A percentile compares a stretch with the other conserved stretches of the same genome.
Evolutionary conservation across 768 basidiomycete genomes (phyloP).

Genomic region (Hortiboletus campestris): DNA sequence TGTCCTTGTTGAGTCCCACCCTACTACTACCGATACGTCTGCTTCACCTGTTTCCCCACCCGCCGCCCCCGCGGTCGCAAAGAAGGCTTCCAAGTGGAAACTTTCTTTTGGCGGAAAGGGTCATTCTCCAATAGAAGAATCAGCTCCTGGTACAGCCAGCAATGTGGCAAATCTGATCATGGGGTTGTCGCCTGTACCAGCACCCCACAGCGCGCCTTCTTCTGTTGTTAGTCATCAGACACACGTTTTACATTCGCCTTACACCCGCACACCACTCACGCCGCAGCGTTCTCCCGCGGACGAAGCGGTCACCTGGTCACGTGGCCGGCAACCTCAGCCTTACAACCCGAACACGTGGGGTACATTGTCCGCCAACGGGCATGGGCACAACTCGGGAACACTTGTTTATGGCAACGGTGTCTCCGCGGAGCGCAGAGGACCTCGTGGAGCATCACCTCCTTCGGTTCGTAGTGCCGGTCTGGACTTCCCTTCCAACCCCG

Average conservation of each 20-base stretch:
- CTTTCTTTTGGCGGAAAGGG: constrained; percentile 58
- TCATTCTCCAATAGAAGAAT: constrained; percentile 42
- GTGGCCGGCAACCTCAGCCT: constrained; percentile 43
- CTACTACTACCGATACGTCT: constrained; percentile 14
- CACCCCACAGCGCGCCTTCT: constrained; percentile 1
- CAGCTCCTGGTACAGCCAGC: constrained; percentile 61
- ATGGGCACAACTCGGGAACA: constrained; percentile 9
- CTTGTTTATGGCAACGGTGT: constrained; percentile 11
- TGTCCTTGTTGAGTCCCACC: constrained; percentile 32
- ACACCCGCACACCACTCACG: constrained; percentile 29
- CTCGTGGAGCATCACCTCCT: constrained; percentile 57
- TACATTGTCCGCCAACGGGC: constrained; percentile 12
- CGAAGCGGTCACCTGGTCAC: constrained; percentile 44
- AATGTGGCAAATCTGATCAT: constrained; percentile 77
- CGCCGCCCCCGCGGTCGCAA: constrained; percentile 42
- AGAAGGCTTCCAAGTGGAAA: constrained; percentile 73
- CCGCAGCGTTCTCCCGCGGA: constrained; percentile 40
- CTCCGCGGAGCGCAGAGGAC: constrained; percentile 34
- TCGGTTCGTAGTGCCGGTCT: constrained; percentile 54
- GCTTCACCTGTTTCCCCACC: constrained; percentile 23
- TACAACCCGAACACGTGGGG: constrained; percentile 21
- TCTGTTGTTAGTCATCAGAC: constrained; percentile 10
- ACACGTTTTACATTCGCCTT: constrained; percentile 19
- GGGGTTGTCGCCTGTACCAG: constrained; percentile 38
- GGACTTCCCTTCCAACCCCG: constrained; percentile 53